A percentile compares a stretch with the other conserved stretches of the same genome.
Conservation (phyloP, 345 rosid genomes). For the Euphorbia lathyris region DNA sequence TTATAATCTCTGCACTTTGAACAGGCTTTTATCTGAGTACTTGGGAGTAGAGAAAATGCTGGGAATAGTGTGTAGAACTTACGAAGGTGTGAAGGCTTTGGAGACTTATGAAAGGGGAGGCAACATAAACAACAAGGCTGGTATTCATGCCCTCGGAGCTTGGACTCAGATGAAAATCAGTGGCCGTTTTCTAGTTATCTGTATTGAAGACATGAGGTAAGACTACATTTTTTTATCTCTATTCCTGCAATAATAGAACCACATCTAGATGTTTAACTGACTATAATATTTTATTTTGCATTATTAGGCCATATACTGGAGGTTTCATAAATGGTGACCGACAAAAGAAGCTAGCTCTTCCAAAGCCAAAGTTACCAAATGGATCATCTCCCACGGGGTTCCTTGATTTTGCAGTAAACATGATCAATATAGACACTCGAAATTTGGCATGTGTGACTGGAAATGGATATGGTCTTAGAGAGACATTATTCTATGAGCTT, state of each 20-base stretch:
- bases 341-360: constrained; percentile 18
- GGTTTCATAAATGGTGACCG: constrained; percentile 10
- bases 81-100: constrained; percentile 10
- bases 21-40: constrained; percentile 19
- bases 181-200: constrained; percentile 22
- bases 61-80: constrained; percentile 20
- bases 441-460: constrained; percentile 10
- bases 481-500: constrained; percentile 22
- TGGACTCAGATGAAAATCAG: constrained; percentile 15
- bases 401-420: constrained; percentile 19
- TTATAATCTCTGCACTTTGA: no score
- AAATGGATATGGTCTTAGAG: constrained; percentile 24
- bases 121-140: background rate
- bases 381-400: constrained; percentile 18
- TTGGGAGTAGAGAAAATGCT: constrained; percentile 23
- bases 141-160: constrained; percentile 21
- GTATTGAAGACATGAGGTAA: constrained; percentile 22
- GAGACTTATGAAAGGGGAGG: constrained; percentile 20
- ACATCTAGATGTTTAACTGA: background rate
- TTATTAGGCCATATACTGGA: constrained; percentile 17
- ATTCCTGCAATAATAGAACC: no score
- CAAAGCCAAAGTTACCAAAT: constrained; percentile 15
- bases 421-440: constrained; percentile 8
- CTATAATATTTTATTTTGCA: background rate
- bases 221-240: background rate